Evolutionary conservation across 768 basidiomycete genomes (phyloP).

Genomic region (Phaffia australis): DNA sequence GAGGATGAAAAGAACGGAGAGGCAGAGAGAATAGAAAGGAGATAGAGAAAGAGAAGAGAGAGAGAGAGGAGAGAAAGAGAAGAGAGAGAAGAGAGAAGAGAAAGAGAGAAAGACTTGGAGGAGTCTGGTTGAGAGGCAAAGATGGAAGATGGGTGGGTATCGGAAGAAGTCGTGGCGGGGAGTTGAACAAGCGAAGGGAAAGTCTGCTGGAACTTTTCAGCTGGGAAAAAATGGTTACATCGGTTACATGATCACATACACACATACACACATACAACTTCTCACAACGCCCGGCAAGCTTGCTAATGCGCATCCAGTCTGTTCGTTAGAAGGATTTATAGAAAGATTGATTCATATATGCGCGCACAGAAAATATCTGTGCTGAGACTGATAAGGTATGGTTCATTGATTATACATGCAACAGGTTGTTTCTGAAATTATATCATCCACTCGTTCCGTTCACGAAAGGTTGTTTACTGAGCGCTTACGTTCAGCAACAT

Average conservation of each 20-base stretch:
- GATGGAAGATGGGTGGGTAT: slow-evolving; percentile 29
- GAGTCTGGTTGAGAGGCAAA: slow-evolving; percentile 30
- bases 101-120: slow-evolving; percentile 41
- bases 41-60: slow-evolving; percentile 29
- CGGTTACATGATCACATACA: neutral
- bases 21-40: slow-evolving; percentile 25
- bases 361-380: no score
- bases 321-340: no score
- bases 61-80: slow-evolving; percentile 38
- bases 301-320: no score
- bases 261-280: no score
- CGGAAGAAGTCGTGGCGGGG: slow-evolving; percentile 12
- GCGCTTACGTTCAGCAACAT: slow-evolving; percentile 74
- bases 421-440: no score
- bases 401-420: no score
- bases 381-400: no score
- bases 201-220: neutral
- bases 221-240: neutral
- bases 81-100: slow-evolving; percentile 30
- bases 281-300: no score
- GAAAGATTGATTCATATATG: no score
- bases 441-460: no score
- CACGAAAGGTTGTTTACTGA: slow-evolving; percentile 13
- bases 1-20: slow-evolving; percentile 25
- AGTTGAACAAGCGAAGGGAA: neutral